Conservation (phyloP, 2,329 filamentous ascomycete genomes). For the Macrophomina tecta region DNA sequence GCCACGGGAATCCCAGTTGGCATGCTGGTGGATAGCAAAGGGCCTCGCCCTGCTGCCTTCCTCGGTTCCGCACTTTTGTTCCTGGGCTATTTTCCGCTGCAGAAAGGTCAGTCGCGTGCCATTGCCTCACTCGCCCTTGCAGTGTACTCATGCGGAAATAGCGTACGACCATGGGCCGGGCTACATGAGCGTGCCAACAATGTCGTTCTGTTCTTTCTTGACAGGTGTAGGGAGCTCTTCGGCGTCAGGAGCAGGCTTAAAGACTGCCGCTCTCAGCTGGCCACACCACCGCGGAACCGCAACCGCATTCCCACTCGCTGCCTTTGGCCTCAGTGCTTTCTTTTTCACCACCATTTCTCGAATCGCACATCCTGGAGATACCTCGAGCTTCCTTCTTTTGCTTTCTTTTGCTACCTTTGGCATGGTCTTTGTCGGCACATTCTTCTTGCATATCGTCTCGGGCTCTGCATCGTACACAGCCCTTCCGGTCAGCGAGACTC, state of each 20-base stretch:
- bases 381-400: conserved; percentile 79
- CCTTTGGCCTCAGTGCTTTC: conserved; percentile 93
- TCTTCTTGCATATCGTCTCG: conserved; percentile 78
- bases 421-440: conserved; percentile 77
- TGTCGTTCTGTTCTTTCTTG: conserved; percentile 85
- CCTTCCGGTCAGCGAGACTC: conserved; percentile 57
- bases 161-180: conserved; percentile 75
- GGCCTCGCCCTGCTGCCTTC: conserved; percentile 79
- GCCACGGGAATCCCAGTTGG: conserved; percentile 86
- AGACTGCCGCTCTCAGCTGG: conserved; percentile 89
- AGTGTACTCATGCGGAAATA: conserved; percentile 42
- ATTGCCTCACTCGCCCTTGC: neutral
- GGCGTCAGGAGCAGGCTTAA: conserved; percentile 88
- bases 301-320: conserved; percentile 89
- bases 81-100: conserved; percentile 84
- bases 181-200: conserved; percentile 59
- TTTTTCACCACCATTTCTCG: conserved; percentile 87
- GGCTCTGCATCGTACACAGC: conserved; percentile 64
- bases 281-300: conserved; percentile 89
- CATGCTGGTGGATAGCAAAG: conserved; percentile 81
- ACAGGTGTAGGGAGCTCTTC: conserved; percentile 88
- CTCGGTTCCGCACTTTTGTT: conserved; percentile 75
- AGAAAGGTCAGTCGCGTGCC: conserved; percentile 53
- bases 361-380: conserved; percentile 81
- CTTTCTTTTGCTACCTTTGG: conserved; percentile 79